Conservation (phyloP, 202 grass and related monocot genomes). For the Setaria italica region DNA sequence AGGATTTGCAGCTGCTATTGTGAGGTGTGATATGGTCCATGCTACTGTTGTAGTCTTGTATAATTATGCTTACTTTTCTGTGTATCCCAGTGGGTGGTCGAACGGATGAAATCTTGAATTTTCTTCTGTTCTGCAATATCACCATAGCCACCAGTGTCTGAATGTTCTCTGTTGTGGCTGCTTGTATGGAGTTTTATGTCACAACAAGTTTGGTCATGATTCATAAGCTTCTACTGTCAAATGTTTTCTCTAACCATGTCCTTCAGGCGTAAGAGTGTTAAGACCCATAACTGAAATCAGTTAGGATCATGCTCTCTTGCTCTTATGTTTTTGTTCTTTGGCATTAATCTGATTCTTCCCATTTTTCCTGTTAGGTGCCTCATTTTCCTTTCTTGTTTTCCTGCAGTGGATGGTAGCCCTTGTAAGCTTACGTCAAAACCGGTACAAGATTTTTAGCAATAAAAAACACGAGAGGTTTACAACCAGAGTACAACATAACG, state of each 20-base stretch:
- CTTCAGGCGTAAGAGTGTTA: neutral
- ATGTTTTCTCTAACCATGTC: constrained; percentile 7
- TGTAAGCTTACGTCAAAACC: too few species aligned
- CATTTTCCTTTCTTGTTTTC: neutral
- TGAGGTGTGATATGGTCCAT: constrained; percentile 27
- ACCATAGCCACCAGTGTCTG: constrained; percentile 8
- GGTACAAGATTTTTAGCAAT: too few species aligned
- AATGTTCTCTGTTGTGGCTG: constrained; percentile 2
- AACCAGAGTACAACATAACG: too few species aligned
- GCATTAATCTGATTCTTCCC: neutral
- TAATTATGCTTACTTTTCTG: neutral
- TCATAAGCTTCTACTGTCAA: neutral
- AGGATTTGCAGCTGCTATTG: constrained; percentile 37
- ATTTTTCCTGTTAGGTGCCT: neutral
- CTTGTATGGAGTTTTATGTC: neutral
- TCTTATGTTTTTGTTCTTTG: neutral
- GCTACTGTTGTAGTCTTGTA: constrained; percentile 23
- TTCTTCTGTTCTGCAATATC: constrained; percentile 29
- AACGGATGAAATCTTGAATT: constrained; percentile 15
- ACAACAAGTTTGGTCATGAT: too few species aligned
- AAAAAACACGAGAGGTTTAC: too few species aligned
- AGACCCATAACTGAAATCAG: neutral
- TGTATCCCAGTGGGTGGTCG: neutral
- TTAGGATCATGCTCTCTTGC: neutral
- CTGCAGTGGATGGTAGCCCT: neutral